Evolutionary conservation across 345 rosid genomes (phyloP), one percentile per base, ranked within the genome.

Genomic region (Trapa incisa): DNA sequence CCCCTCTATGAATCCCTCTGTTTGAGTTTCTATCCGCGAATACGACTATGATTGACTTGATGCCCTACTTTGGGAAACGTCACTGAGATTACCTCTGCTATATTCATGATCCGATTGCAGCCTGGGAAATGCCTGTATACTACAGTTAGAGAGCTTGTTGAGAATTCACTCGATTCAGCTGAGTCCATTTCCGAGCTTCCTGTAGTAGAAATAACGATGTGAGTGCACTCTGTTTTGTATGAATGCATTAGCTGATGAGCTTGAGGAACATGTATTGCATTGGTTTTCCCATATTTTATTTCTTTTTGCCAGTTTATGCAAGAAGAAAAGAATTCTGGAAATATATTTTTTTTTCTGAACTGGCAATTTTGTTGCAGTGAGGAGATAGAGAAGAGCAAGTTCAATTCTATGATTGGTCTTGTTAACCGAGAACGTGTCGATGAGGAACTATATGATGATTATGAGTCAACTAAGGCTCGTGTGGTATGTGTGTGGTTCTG

Each of bases 121-220:
- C 94, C 98, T 14, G 98, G 98, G 79, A 93, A 93, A 78, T 76
- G 82, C 53, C 85, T 93, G 14, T 88, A 88, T 71, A 90, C 98
- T 68, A 93, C 98, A 16, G 92, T 93, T 67, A 83, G 98, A 71
- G 97, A 93, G 71, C 89, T 93, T 43, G 96, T 90, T 42, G 98
- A 93, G 67, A 93, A 93, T 71, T 86, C 98, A 3, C 92, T 93
- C 53, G 98, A 93, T 84, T 93, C 98, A 1, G 85, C 97, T 0
- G 96, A 93, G 84, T 88, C 98, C 17, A 85, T 90, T 68, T 88
- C 97, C 1, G 92, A 90, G 82, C 96, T 90, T 58, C 98, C 97
- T 47, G 85, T 85, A 14, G 80, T 90, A 65, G 97, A 93, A 77
- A 80, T 90, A 56, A 88, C 95, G 35, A 88, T 90, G 98, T 90